Evolutionary conservation across 2,329 filamentous ascomycete species (phyloP).

Genomic region (Clarireedia sp.): DNA sequence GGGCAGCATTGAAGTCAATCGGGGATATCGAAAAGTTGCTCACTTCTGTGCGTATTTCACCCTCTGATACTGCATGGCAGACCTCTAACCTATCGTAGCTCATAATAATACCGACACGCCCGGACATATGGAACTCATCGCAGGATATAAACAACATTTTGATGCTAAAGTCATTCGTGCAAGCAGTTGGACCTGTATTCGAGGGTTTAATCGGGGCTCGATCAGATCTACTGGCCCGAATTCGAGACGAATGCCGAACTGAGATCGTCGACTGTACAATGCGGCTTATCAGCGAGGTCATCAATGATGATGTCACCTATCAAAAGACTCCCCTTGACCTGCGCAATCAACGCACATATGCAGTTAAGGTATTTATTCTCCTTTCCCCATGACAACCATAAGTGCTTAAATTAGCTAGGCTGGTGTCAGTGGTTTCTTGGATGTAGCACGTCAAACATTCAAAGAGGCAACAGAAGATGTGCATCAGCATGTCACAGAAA

Average conservation of each 20-base stretch:
- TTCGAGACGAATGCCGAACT: conserved; percentile 62
- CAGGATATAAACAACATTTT: conserved; percentile 81
- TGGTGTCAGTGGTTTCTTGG: conserved; percentile 75
- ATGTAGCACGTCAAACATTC: conserved; percentile 81
- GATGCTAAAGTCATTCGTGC: conserved; percentile 75
- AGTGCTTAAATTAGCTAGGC: conserved; percentile 38
- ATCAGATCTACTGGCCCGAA: conserved; percentile 56
- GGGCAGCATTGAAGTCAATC: conserved; percentile 61
- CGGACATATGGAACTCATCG: conserved; percentile 61
- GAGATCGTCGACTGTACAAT: conserved; percentile 53
- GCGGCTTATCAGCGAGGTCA: conserved; percentile 55
- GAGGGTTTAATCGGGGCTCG: conserved; percentile 58
- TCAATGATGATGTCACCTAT: conserved; percentile 77
- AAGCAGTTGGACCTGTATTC: conserved; percentile 58
- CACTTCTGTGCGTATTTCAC: conserved; percentile 49
- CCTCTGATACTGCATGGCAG: conserved; percentile 8
- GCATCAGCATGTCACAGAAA: conserved; percentile 57
- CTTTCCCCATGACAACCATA: not conserved
- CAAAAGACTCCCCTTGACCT: conserved; percentile 75
- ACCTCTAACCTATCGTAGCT: conserved; percentile 41
- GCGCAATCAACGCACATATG: conserved; percentile 83
- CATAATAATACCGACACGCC: conserved; percentile 63
- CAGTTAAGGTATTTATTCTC: conserved; percentile 56
- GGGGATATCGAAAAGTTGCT: conserved; percentile 74
- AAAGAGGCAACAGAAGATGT: conserved; percentile 80